Base-by-base conservation (phyloP, 371 early-diverging fungal species). In the Rhizopus delemar region DNA sequence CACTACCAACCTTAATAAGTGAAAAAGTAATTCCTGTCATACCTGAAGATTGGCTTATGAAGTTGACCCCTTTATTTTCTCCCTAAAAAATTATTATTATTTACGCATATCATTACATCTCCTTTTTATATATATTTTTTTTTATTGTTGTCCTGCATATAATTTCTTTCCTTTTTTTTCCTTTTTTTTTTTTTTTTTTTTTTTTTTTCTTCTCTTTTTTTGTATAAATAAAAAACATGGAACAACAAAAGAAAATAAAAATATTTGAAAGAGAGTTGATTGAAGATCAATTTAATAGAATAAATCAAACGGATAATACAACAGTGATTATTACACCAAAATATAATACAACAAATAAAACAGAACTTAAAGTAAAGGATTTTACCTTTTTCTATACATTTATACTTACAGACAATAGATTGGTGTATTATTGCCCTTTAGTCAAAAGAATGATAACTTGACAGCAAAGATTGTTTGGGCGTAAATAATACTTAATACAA, bases 381-480 rank as follows among this genome's bases (percentile, higher is more conserved):
- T 9, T 46, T 41, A 43, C 9, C n/a, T 38, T 15, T 5, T 15
- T 45, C 22, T 22, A 22, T 22, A 22, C 2, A 22, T 22, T 22
- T 22, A 22, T 22, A 2, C 22, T 22, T 22, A 22, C 22, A 22
- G 22, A 55, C 29, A 13, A 12, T 58, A 79, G 77, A 69, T 80
- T 53, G 80, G 80, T 53, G 60, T 80, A 7, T 51, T 80, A 31
- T 60, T 80, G 39, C 80, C 80, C 12, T 77, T 80, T 51, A 73
- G 73, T 53, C 77, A 76, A 46, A 74, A 60, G 12, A 63, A 65
- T 31, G 75, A 77, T 54, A 69, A 71, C 33, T 63, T 76, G 38
- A 80, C 80, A 33, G 71, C 69, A 13, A 62, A 80, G 48, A 74
- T 77, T 51, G 80, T 80, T 28, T 80, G 80, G 80, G 77, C 77